These are phyloP conservation scores for Apiotrichum montevideense DNA, from an alignment of 1,284 basidiomycete genomes.

Conservation along the genomic window DNA sequence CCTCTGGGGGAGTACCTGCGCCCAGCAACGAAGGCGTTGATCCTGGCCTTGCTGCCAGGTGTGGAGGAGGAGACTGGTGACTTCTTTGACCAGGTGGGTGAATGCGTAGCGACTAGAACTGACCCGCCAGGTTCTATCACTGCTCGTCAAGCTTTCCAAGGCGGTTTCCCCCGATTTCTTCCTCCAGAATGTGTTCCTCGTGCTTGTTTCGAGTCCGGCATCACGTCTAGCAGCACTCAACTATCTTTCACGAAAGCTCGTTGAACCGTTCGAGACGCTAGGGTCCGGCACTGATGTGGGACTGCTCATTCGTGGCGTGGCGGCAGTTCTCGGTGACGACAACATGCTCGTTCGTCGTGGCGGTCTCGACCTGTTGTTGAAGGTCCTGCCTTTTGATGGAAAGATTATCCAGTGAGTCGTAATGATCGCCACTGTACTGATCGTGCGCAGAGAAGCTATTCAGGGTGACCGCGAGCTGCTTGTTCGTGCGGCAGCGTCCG, in stretches of 20 bases:
- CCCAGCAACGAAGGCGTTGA: conserved; percentile 87
- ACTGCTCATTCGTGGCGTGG: conserved; percentile 84
- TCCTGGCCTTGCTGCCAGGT: conserved; percentile 85
- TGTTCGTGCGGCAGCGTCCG: conserved; percentile 68
- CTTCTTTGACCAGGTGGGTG: conserved; percentile 81
- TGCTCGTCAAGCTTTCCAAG: conserved; percentile 75
- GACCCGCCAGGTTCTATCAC: conserved; percentile 59
- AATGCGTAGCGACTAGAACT: background rate
- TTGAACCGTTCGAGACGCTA: conserved; percentile 37
- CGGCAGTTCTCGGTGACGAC: conserved; percentile 81
- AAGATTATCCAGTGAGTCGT: conserved; percentile 55
- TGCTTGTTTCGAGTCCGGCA: conserved; percentile 82
- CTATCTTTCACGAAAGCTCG: conserved; percentile 73
- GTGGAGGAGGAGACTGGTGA: conserved; percentile 94
- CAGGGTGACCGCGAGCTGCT: conserved; percentile 65
- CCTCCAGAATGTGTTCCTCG: conserved; percentile 89
- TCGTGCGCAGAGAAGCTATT: conserved; percentile 44
- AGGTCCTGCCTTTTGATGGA: conserved; percentile 68
- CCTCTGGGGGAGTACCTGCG: conserved; percentile 78
- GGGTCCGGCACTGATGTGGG: conserved; percentile 67
- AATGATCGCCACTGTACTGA: background rate
- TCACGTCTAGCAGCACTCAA: conserved; percentile 82
- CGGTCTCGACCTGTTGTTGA: conserved; percentile 71
- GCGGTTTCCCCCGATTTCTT: conserved; percentile 82
- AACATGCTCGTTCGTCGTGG: conserved; percentile 78